Evolutionary conservation across 2,329 filamentous ascomycete genomes (phyloP).

Genomic region (Boeremia exigua): DNA sequence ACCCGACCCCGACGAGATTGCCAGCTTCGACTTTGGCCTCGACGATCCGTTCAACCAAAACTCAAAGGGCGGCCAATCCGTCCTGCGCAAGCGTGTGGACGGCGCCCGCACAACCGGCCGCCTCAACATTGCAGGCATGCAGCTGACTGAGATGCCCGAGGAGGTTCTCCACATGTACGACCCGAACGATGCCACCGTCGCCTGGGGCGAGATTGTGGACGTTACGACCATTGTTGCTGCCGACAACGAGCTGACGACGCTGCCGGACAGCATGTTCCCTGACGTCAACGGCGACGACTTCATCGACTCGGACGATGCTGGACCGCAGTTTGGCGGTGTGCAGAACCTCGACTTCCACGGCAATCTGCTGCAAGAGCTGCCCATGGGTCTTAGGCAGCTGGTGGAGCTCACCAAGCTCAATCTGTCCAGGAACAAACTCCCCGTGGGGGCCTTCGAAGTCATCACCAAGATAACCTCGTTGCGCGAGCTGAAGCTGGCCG

Average conservation of each 20-base stretch:
- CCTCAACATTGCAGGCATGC: slow-evolving; percentile 87
- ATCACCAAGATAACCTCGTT: slow-evolving; percentile 76
- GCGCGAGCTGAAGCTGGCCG: slow-evolving; percentile 78
- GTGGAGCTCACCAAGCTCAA: slow-evolving; percentile 80
- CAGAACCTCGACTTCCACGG: slow-evolving; percentile 86
- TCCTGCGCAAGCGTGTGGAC: slow-evolving; percentile 75
- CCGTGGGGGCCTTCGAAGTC: slow-evolving; percentile 72
- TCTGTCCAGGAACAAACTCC: slow-evolving; percentile 81
- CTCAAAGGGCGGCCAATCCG: slow-evolving; percentile 66
- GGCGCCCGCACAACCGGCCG: slow-evolving; percentile 77
- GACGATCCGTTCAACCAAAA: slow-evolving; percentile 75
- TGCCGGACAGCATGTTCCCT: slow-evolving; percentile 80
- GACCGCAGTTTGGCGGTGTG: slow-evolving; percentile 80
- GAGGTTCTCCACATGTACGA: slow-evolving; percentile 93
- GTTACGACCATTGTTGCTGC: slow-evolving; percentile 83
- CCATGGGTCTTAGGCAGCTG: slow-evolving; percentile 76
- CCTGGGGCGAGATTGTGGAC: slow-evolving; percentile 93
- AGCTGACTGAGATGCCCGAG: slow-evolving; percentile 76
- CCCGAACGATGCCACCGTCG: slow-evolving; percentile 63
- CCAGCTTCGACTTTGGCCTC: slow-evolving; percentile 64
- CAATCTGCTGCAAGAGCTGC: slow-evolving; percentile 75
- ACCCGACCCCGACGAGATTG: slow-evolving; percentile 40
- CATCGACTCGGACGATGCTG: slow-evolving; percentile 67
- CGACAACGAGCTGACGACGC: slow-evolving; percentile 81
- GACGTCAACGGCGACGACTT: slow-evolving; percentile 64